A percentile compares a stretch with the other conserved stretches of the same genome.
Evolutionary conservation across 2,329 filamentous ascomycete species (phyloP).

Genomic region (Macrophomina tecta): DNA sequence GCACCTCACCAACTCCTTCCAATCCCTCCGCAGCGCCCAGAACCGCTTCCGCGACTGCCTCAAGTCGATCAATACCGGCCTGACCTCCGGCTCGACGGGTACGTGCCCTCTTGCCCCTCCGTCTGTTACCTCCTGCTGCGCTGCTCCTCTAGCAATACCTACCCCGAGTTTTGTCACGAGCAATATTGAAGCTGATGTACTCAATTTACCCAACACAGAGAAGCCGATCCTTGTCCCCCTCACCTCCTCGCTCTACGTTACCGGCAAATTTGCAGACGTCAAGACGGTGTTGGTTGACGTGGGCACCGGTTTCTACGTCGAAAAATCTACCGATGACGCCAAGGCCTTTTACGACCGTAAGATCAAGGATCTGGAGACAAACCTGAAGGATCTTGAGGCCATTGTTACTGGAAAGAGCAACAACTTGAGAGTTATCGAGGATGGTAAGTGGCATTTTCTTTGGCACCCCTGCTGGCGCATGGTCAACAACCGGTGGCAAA

Average conservation of each 20-base stretch:
- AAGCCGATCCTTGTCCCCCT: constrained; percentile 84
- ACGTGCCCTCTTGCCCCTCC: neutral
- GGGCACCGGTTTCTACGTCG: constrained; percentile 91
- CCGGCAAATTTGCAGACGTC: constrained; percentile 69
- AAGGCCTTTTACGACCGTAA: constrained; percentile 71
- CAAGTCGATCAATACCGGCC: constrained; percentile 70
- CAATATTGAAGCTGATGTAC: constrained; percentile 32
- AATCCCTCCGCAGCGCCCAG: constrained; percentile 87
- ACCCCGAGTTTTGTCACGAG: constrained; percentile 36
- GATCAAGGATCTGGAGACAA: constrained; percentile 68
- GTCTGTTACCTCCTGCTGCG: neutral
- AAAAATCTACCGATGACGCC: constrained; percentile 74
- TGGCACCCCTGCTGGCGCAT: neutral
- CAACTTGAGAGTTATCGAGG: constrained; percentile 86
- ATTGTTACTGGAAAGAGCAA: constrained; percentile 78
- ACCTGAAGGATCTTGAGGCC: constrained; percentile 70
- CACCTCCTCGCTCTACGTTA: constrained; percentile 93
- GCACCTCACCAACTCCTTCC: constrained; percentile 88
- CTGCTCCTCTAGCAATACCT: neutral
- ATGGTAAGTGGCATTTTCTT: constrained; percentile 53
- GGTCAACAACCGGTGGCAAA: neutral
- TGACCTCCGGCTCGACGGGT: constrained; percentile 46
- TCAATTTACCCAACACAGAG: constrained; percentile 43
- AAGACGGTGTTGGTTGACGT: constrained; percentile 74
- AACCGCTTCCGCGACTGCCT: constrained; percentile 92